Conservation (phyloP, 1,139 yeast species). For the Schizosaccharomyces versatilis region DNA sequence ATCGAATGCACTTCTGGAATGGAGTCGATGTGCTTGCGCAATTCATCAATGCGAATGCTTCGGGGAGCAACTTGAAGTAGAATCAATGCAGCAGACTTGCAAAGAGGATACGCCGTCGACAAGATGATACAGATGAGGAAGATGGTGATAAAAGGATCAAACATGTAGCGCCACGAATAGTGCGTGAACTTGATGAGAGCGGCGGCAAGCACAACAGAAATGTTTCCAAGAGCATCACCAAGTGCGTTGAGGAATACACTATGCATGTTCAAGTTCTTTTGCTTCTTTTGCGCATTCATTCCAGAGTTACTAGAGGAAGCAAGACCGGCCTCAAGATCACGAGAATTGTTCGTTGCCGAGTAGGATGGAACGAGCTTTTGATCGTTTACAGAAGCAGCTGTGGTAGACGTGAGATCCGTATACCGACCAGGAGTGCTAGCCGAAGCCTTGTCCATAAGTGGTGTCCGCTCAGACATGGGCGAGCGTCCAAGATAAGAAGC, state of each 20-base stretch:
- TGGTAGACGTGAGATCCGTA: constrained; percentile 4
- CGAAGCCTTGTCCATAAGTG: too few relatives aligned
- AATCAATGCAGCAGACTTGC: constrained; percentile 68
- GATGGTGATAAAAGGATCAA: constrained; percentile 71
- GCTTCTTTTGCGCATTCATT: constrained; percentile 20
- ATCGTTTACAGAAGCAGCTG: constrained; percentile 10
- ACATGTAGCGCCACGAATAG: constrained; percentile 63
- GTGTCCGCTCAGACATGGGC: too few relatives aligned
- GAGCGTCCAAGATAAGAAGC: too few relatives aligned
- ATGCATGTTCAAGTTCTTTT: constrained; percentile 43
- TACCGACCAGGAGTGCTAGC: too few relatives aligned
- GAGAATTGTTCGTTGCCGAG: constrained; percentile 9
- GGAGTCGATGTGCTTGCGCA: constrained; percentile 38
- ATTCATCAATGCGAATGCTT: constrained; percentile 50
- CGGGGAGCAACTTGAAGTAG: constrained; percentile 83
- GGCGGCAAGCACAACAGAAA: constrained; percentile 82
- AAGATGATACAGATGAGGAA: constrained; percentile 73
- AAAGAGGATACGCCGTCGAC: constrained; percentile 75
- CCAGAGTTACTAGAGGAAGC: constrained; percentile 15
- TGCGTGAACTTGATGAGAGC: constrained; percentile 83
- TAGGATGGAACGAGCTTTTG: constrained; percentile 22
- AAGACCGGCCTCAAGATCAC: constrained; percentile 8
- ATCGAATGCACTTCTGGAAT: constrained; percentile 54
- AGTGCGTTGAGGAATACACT: constrained; percentile 88
- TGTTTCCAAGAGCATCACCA: constrained; percentile 89